Evolutionary conservation across 208 protist species (phyloP).

Genomic region (Leishmania gerbilli): DNA sequence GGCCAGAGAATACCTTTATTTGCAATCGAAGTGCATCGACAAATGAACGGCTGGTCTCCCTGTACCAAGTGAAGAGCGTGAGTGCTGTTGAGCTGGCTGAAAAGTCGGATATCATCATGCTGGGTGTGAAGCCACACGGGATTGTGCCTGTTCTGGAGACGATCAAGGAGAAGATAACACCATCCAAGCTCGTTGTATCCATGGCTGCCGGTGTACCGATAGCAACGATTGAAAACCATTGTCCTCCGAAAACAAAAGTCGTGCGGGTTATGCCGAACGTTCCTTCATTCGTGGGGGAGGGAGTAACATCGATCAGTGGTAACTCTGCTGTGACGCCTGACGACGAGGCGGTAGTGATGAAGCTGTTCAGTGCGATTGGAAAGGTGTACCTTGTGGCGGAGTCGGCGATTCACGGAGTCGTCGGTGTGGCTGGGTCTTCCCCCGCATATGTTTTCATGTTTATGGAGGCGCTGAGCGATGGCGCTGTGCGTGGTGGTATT

Average conservation of each 20-base stretch:
- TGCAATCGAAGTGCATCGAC: slow-evolving; percentile 60
- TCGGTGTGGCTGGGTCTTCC: slow-evolving; percentile 94
- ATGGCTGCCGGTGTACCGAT: slow-evolving; percentile 92
- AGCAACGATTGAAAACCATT: slow-evolving; percentile 62
- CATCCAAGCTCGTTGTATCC: slow-evolving; percentile 86
- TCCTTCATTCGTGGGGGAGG: slow-evolving; percentile 75
- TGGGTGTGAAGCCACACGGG: slow-evolving; percentile 94
- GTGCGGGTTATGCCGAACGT: slow-evolving; percentile 97
- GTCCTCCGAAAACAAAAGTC: slow-evolving; percentile 54
- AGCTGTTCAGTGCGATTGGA: slow-evolving; percentile 80
- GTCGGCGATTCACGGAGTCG: slow-evolving; percentile 91
- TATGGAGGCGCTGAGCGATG: slow-evolving; percentile 97
- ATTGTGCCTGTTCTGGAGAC: slow-evolving; percentile 62
- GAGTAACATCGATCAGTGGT: slow-evolving; percentile 65
- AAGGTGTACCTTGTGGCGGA: slow-evolving; percentile 64
- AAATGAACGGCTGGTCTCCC: slow-evolving; percentile 46
- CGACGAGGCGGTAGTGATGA: slow-evolving; percentile 45
- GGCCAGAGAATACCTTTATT: slow-evolving; percentile 61
- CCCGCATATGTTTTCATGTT: slow-evolving; percentile 97
- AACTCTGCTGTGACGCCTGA: slow-evolving; percentile 45
- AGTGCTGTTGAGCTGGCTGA: slow-evolving; percentile 56
- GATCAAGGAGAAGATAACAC: slow-evolving; percentile 42
- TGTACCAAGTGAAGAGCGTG: slow-evolving; percentile 52
- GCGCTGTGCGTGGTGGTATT: slow-evolving; percentile 91
- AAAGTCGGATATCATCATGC: slow-evolving; percentile 81